Percentiles rank a stretch among this genome's conserved stretches.
Conservation (phyloP, 371 early-diverging fungal genomes). For the Mortierella sp. region DNA sequence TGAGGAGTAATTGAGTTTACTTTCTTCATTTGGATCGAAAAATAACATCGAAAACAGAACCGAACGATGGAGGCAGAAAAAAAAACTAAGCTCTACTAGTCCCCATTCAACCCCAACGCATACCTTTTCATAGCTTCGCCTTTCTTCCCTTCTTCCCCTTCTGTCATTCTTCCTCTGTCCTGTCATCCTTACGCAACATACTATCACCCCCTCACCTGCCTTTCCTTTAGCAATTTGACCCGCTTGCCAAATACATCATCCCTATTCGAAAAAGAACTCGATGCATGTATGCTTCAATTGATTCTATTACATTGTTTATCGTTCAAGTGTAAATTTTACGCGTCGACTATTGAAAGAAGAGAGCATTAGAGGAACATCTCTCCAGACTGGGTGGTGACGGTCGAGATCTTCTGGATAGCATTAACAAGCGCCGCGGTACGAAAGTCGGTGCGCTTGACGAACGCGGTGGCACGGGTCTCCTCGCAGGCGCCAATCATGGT, state of each 20-base stretch:
- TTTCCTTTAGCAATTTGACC: constrained; percentile 1
- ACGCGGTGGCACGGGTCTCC: constrained; percentile 74
- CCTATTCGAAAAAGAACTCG: background rate
- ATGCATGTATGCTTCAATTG: background rate
- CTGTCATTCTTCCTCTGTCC: constrained; percentile 11
- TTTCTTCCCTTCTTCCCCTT: constrained; percentile 2
- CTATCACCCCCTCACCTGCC: background rate
- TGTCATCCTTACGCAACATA: constrained; percentile 22
- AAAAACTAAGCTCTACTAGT: background rate
- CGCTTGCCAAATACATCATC: constrained; percentile 10
- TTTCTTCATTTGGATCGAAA: background rate
- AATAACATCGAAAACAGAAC: background rate
- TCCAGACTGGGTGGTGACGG: constrained; percentile 83
- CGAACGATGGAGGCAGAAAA: background rate
- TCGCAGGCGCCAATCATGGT: constrained; percentile 89
- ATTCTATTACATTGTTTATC: background rate
- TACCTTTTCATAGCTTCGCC: constrained; percentile 4
- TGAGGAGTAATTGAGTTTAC: constrained; percentile 26
- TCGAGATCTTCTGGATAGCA: constrained; percentile 90
- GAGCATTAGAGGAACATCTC: constrained; percentile 78
- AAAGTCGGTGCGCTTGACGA: constrained; percentile 78
- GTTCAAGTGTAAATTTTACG: no score
- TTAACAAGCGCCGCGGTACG: constrained; percentile 89
- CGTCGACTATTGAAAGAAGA: background rate
- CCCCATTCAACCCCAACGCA: background rate